A percentile compares a stretch with the other conserved stretches of the same genome.
phyloP scores from a whole-genome alignment of 1,284 basidiomycete genomes.

The Boletus sp. region DNA sequence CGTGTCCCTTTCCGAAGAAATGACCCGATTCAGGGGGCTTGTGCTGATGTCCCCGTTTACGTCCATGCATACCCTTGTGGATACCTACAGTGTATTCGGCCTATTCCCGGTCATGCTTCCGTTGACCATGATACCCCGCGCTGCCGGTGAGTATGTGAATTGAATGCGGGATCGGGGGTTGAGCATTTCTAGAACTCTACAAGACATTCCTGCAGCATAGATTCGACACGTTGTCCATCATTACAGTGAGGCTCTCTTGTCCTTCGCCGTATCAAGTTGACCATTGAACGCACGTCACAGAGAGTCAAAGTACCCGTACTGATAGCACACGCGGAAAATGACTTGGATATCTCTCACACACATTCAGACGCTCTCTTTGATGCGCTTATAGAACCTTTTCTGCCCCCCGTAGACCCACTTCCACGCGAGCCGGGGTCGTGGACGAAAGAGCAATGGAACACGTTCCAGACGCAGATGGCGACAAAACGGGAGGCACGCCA shows the following conservation, averaged over 20 bases:
- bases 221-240: slow-evolving; percentile 63
- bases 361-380: slow-evolving; percentile 79
- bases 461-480: slow-evolving; percentile 36
- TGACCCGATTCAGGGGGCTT: slow-evolving; percentile 54
- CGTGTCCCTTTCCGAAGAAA: slow-evolving; percentile 56
- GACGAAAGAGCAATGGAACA: slow-evolving; percentile 41
- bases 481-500: slow-evolving; percentile 40
- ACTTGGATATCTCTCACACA: slow-evolving; percentile 74
- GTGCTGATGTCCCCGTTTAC: slow-evolving; percentile 80
- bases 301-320: slow-evolving; percentile 66
- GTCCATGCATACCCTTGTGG: slow-evolving; percentile 61
- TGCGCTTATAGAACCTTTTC: slow-evolving; percentile 59
- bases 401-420: slow-evolving; percentile 49
- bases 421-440: slow-evolving; percentile 35
- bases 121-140: slow-evolving; percentile 66
- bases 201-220: slow-evolving; percentile 56
- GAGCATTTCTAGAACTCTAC: slow-evolving; percentile 47
- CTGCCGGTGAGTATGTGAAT: slow-evolving; percentile 54
- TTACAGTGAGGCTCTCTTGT: slow-evolving; percentile 46
- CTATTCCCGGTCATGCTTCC: slow-evolving; percentile 71
- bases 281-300: slow-evolving; percentile 33
- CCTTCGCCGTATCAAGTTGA: background rate
- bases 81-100: slow-evolving; percentile 72
- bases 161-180: background rate
- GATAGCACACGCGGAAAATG: slow-evolving; percentile 78